Evolutionary conservation across 2,329 filamentous ascomycete genomes (phyloP).

Genomic region (Fusarium sp.): DNA sequence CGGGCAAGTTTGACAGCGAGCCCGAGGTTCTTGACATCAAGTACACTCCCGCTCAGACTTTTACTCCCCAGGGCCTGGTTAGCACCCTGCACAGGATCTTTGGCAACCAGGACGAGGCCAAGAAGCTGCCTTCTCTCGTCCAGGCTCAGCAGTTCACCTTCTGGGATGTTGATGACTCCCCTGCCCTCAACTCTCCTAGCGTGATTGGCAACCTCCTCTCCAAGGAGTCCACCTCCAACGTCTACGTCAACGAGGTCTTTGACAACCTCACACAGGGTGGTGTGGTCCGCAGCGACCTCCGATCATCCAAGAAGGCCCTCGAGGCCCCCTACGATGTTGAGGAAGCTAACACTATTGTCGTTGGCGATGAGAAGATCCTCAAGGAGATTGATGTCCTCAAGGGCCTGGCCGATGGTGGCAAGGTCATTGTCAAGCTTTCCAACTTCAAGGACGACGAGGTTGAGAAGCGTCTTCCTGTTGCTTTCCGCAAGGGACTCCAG

Average conservation of each 20-base stretch:
- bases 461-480: conserved; percentile 83
- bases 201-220: conserved; percentile 70
- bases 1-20: conserved; percentile 69
- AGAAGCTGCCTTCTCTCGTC: conserved; percentile 57
- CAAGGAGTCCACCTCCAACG: conserved; percentile 74
- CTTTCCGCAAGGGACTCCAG: conserved; percentile 76
- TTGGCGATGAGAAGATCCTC: conserved; percentile 83
- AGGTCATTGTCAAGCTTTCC: conserved; percentile 79
- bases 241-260: conserved; percentile 70
- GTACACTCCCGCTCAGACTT: conserved; percentile 76
- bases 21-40: conserved; percentile 85
- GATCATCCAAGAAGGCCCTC: conserved; percentile 82
- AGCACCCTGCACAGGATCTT: conserved; percentile 62
- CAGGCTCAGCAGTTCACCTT: conserved; percentile 87
- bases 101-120: conserved; percentile 64
- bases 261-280: conserved; percentile 80
- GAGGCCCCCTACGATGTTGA: conserved; percentile 86
- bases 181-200: conserved; percentile 71
- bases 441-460: conserved; percentile 87
- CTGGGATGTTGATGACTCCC: conserved; percentile 87
- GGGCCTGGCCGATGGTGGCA: conserved; percentile 75
- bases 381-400: conserved; percentile 79
- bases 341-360: conserved; percentile 80
- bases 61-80: conserved; percentile 67
- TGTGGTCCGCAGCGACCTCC: conserved; percentile 83